phyloP scores from a whole-genome alignment of 148 eudicot species.

The Silene uniflora region DNA sequence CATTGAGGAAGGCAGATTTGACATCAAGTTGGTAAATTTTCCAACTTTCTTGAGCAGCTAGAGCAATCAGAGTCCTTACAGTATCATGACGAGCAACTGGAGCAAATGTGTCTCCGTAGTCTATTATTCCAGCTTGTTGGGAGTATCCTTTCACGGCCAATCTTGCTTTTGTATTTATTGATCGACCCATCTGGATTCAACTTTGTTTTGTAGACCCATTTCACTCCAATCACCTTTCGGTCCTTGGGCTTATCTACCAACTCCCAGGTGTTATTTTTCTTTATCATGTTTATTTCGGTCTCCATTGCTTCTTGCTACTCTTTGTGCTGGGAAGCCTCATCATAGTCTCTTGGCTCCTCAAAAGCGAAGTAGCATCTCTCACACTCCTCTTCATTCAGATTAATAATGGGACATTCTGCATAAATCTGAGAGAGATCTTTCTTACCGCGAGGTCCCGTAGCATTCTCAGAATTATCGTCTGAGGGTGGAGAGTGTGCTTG shows the following conservation, averaged over 20 bases:
- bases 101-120: not conserved
- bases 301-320: not conserved
- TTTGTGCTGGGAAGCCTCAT: not conserved
- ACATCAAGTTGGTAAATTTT: not conserved
- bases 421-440: too few relatives aligned
- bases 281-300: not conserved
- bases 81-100: not conserved
- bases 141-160: constrained; percentile 2
- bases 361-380: not conserved
- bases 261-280: not conserved
- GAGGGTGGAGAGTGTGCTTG: not conserved
- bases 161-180: not conserved
- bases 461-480: too few relatives aligned
- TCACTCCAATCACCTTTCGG: not conserved
- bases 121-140: not conserved
- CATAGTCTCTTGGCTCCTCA: not conserved
- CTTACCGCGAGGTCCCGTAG: too few relatives aligned
- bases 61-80: not conserved
- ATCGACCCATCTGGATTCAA: not conserved
- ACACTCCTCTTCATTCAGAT: not conserved
- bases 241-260: not conserved
- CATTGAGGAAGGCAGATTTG: not conserved
- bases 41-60: not conserved
- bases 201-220: constrained; percentile 4
- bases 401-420: too few relatives aligned